These are phyloP conservation scores for Lumnitzera racemosa DNA, from an alignment of 345 rosid species.

Conservation along the genomic window DNA sequence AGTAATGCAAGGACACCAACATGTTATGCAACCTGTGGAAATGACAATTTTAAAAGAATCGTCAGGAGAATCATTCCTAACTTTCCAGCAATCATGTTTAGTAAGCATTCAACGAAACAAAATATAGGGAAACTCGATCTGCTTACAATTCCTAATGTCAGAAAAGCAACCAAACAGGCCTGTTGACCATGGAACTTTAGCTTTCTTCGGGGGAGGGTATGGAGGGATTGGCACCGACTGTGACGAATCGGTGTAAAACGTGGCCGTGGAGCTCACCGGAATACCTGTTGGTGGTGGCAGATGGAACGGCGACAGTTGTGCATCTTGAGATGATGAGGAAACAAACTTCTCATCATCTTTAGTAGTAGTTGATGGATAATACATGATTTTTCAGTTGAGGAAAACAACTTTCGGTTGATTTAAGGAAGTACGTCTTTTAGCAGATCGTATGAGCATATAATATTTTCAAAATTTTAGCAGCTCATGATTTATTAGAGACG, in stretches of 20 bases:
- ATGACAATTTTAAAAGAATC: not conserved
- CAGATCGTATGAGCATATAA: too few relatives aligned
- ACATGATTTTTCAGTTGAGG: not conserved
- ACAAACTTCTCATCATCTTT: too few relatives aligned
- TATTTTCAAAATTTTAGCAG: too few relatives aligned
- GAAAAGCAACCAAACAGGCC: conserved; percentile 34
- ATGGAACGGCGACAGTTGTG: not conserved
- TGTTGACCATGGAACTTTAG: conserved; percentile 22
- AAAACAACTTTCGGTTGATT: too few relatives aligned
- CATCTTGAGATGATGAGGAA: not conserved
- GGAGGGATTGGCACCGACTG: conserved; percentile 1
- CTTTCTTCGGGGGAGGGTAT: conserved; percentile 1
- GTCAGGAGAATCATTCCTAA: not conserved
- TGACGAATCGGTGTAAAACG: not conserved
- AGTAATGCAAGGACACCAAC: conserved; percentile 33
- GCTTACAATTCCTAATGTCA: conserved; percentile 27
- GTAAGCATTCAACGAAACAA: not conserved
- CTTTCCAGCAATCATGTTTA: not conserved
- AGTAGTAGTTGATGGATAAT: not conserved
- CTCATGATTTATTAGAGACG: too few relatives aligned
- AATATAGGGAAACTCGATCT: not conserved
- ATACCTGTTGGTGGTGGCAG: conserved; percentile 15
- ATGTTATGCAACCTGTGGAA: conserved; percentile 27
- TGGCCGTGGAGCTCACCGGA: conserved; percentile 4
- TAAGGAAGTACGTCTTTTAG: too few relatives aligned